These are phyloP conservation scores for Eucalyptus curtisii DNA, from an alignment of 345 rosid genomes.

Conservation along the genomic window DNA sequence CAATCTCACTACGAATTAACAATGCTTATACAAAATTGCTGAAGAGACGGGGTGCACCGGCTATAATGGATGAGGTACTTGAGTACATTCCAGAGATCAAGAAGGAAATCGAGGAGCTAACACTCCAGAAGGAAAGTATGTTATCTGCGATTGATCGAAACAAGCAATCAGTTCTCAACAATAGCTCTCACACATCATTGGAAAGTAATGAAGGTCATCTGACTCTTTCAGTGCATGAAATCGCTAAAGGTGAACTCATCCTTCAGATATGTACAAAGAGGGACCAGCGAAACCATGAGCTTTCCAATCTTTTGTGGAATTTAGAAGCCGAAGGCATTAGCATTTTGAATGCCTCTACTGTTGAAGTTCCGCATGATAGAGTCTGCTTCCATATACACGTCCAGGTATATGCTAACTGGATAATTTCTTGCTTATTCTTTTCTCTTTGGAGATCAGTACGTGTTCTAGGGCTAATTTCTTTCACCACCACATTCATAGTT, in stretches of 20 bases:
- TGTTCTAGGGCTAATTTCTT: neutral
- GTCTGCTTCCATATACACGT: constrained; percentile 10
- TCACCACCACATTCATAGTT: neutral
- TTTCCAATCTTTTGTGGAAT: constrained; percentile 8
- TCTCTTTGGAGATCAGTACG: neutral
- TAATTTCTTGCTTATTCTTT: neutral
- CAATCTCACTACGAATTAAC: neutral
- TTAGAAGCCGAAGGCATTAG: constrained; percentile 9
- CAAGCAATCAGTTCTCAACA: neutral
- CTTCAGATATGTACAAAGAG: constrained; percentile 7
- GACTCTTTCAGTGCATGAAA: constrained; percentile 12
- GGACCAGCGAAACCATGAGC: neutral
- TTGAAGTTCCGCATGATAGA: constrained; percentile 1
- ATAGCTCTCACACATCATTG: neutral
- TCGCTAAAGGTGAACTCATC: constrained; percentile 8
- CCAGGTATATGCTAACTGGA: neutral
- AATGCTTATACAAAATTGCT: neutral
- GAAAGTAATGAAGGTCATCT: neutral
- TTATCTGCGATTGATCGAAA: neutral
- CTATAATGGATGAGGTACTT: constrained; percentile 8
- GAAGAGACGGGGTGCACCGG: constrained; percentile 15
- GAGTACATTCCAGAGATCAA: constrained; percentile 23
- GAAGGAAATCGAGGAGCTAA: constrained; percentile 11
- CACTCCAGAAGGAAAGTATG: constrained; percentile 8
- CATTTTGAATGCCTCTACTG: constrained; percentile 10